Percentiles rank a stretch among this genome's conserved stretches.
Evolutionary conservation across 202 grass and related monocot genomes (phyloP).

Genomic region (Saccharum hybrid): DNA sequence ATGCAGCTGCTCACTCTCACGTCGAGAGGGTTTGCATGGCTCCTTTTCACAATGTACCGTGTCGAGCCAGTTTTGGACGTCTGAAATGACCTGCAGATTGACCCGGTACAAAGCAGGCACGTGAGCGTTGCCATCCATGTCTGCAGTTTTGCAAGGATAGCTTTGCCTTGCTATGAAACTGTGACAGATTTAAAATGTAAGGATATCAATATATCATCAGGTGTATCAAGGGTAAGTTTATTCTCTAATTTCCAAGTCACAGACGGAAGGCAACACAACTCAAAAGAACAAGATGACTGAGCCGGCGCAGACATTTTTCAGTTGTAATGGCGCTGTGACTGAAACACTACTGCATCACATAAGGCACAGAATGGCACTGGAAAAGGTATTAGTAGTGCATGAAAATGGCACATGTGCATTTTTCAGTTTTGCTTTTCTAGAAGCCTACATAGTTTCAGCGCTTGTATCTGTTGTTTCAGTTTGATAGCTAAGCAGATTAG

Average conservation of each 20-base stretch:
- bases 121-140: background rate
- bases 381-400: background rate
- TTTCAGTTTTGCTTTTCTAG: background rate
- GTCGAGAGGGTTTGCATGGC: slow-evolving; percentile 7
- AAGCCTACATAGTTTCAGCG: background rate
- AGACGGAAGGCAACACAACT: background rate
- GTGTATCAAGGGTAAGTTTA: background rate
- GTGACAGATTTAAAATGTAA: background rate
- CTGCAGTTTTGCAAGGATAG: slow-evolving; percentile 4
- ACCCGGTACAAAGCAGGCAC: background rate
- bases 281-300: background rate
- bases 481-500: background rate
- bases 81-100: slow-evolving; percentile 39
- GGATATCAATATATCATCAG: background rate
- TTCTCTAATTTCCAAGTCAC: background rate
- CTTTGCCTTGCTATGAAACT: background rate
- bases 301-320: too few species aligned
- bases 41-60: slow-evolving; percentile 38
- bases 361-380: too few species aligned
- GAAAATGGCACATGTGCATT: background rate
- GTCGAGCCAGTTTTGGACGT: slow-evolving; percentile 36
- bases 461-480: background rate
- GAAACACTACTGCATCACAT: too few species aligned
- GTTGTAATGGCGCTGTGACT: too few species aligned
- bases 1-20: background rate